These are phyloP conservation scores for Acephala macrosclerotiorum DNA, from an alignment of 2,329 filamentous ascomycete species.

Conservation along the genomic window DNA sequence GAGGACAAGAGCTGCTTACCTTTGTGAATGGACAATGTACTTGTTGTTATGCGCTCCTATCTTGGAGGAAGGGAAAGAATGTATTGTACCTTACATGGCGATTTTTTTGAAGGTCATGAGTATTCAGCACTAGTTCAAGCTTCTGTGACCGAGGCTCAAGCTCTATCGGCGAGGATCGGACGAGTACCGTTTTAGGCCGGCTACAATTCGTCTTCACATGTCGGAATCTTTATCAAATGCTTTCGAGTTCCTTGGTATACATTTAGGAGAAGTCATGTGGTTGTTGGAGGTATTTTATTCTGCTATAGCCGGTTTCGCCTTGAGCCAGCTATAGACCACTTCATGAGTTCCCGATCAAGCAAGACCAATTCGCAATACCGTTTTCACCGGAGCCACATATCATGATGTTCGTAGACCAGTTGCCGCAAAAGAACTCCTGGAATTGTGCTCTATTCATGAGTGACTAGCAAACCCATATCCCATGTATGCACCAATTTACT, in stretches of 20 bases:
- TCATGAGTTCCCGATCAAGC: constrained; percentile 19
- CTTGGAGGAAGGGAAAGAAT: constrained; percentile 3
- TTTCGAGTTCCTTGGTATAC: constrained; percentile 4
- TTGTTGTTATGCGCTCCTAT: constrained; percentile 8
- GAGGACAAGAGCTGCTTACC: constrained; percentile 15
- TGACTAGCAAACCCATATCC: constrained; percentile 35
- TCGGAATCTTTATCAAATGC: constrained; percentile 15
- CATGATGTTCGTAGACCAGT: constrained; percentile 29
- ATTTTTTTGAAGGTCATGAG: constrained; percentile 5
- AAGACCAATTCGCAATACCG: constrained; percentile 12
- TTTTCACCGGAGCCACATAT: constrained; percentile 23
- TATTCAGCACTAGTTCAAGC: constrained; percentile 16
- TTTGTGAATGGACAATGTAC: constrained; percentile 11
- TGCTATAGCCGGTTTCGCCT: constrained; percentile 20
- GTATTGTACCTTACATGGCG: constrained; percentile 16
- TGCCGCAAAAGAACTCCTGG: constrained; percentile 35
- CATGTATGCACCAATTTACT: constrained; percentile 38
- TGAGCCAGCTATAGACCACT: constrained; percentile 9
- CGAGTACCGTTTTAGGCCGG: background rate
- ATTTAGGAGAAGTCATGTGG: constrained; percentile 20
- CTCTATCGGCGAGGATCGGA: constrained; percentile 23
- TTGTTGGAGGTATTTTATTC: constrained; percentile 21
- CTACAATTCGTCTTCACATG: constrained; percentile 35
- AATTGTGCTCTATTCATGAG: constrained; percentile 36
- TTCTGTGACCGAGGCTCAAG: constrained; percentile 21